phyloP scores from a whole-genome alignment of 1,139 yeast genomes.

The Yamadazyma atlantica region DNA sequence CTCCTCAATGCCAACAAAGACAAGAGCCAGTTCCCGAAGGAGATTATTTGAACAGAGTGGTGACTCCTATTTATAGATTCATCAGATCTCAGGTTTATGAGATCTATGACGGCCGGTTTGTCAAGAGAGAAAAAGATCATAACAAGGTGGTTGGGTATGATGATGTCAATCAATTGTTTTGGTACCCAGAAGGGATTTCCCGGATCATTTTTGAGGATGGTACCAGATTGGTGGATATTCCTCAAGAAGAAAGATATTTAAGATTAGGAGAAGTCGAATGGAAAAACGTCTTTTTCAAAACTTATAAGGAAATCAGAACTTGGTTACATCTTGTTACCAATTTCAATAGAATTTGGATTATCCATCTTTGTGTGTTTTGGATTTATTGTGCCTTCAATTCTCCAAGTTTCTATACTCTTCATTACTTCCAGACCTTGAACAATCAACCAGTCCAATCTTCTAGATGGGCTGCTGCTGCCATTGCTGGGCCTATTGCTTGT shows the following conservation, averaged over 20 bases:
- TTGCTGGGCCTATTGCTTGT: conserved; percentile 89
- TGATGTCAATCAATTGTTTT: conserved; percentile 96
- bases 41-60: conserved; percentile 86
- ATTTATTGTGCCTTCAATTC: conserved; percentile 92
- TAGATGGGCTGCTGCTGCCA: conserved; percentile 88
- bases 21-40: conserved; percentile 94
- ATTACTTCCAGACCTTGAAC: conserved; percentile 79
- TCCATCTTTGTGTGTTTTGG: conserved; percentile 89
- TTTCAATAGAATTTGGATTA: conserved; percentile 97
- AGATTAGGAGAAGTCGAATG: conserved; percentile 92
- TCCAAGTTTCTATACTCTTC: conserved; percentile 83
- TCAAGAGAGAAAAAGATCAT: conserved; percentile 97
- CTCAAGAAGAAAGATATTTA: conserved; percentile 84
- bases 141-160: conserved; percentile 94
- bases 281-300: conserved; percentile 91
- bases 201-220: conserved; percentile 91
- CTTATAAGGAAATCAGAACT: conserved; percentile 94
- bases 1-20: conserved; percentile 89
- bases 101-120: conserved; percentile 89
- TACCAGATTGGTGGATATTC: conserved; percentile 84
- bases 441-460: conserved; percentile 86
- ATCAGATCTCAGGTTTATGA: conserved; percentile 95
- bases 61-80: conserved; percentile 89
- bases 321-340: conserved; percentile 97
- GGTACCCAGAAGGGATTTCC: conserved; percentile 99